Conservation (phyloP, 345 rosid genomes). For the Acer campestre region DNA sequence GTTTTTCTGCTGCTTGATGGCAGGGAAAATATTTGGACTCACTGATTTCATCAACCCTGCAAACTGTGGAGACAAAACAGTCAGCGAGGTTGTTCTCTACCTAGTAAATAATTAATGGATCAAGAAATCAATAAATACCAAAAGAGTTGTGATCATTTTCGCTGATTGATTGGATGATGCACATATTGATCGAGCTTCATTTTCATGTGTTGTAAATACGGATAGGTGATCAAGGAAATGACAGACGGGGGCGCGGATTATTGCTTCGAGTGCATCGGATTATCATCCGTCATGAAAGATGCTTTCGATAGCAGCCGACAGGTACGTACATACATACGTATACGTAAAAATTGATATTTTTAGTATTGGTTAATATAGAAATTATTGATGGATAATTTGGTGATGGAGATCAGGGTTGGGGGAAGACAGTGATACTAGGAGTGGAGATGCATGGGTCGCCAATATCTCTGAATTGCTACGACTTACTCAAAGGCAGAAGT, state of each 20-base stretch:
- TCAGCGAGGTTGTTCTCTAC: conserved; percentile 39
- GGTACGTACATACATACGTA: conserved; percentile 21
- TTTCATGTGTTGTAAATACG: not conserved
- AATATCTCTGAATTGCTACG: conserved; percentile 32
- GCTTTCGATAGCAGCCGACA: conserved; percentile 57
- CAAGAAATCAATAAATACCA: no score
- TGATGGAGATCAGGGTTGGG: conserved; percentile 50
- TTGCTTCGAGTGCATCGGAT: conserved; percentile 79
- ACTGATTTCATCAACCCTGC: conserved; percentile 70
- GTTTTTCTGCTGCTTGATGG: not conserved
- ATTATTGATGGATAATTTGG: not conserved
- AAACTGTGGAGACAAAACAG: conserved; percentile 38
- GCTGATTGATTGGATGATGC: not conserved
- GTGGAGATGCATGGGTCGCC: conserved; percentile 39
- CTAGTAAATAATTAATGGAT: no score
- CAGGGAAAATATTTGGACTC: conserved; percentile 63
- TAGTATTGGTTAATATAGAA: no score
- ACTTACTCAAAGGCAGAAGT: conserved; percentile 47
- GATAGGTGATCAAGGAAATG: conserved; percentile 60
- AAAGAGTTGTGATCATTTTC: no score
- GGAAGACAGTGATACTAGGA: conserved; percentile 69
- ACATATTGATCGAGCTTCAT: not conserved
- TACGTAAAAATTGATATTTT: no score
- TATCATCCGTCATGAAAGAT: conserved; percentile 49
- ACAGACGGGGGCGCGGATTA: conserved; percentile 77